Base-by-base conservation (phyloP, 1,139 yeast genomes). In the Lizanozyma gosingica region DNA sequence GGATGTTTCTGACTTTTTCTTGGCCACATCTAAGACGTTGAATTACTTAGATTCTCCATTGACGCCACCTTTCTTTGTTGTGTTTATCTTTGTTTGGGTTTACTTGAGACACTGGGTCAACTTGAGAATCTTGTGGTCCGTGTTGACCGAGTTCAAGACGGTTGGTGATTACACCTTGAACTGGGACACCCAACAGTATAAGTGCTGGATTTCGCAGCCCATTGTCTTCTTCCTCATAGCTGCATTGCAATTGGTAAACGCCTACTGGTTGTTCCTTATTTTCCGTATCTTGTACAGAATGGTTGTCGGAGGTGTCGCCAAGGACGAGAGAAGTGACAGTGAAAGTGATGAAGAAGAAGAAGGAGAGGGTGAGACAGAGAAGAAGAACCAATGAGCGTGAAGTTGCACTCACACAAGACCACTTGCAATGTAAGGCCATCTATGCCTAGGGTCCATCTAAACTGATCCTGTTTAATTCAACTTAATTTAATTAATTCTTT, bases 171-270 rank as follows among this genome's bases (percentile, higher is more conserved):
- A 73, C 65, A 74, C 73, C 42, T 71, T 94, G 52, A 80, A 87
- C 65, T 92, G 90, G 80, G 86, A 74, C n/a, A 81, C 94, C 29
- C 92, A 88, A 59, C 96, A 90, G 60, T 92, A 90, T 69, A 92
- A 94, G 63, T 92, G 97, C 65, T 87, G 86, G 82, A 85, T 94
- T 49, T 83, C 97, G 15, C 95, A 86, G 64, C 83, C 85, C 45
- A 88, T 92, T 57, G 90, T 92, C 2, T 90, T 92, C 55, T 62
- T 65, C 16, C 74, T 92, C 55, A 74, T 92, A 45, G 68, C 76
- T 43, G 90, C 94, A 1, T 73, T 92, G 49, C 98, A 92, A 59
- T 55, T 86, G 43, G 90, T 92, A 44, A 92, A 92, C 56, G 54
- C 75, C 17, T 92, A 85, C 65, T 92, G 98, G 98, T 71, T 90